Base-by-base conservation (phyloP, 495 filamentous ascomycete genomes). In the Delitschia confertaspora region DNA sequence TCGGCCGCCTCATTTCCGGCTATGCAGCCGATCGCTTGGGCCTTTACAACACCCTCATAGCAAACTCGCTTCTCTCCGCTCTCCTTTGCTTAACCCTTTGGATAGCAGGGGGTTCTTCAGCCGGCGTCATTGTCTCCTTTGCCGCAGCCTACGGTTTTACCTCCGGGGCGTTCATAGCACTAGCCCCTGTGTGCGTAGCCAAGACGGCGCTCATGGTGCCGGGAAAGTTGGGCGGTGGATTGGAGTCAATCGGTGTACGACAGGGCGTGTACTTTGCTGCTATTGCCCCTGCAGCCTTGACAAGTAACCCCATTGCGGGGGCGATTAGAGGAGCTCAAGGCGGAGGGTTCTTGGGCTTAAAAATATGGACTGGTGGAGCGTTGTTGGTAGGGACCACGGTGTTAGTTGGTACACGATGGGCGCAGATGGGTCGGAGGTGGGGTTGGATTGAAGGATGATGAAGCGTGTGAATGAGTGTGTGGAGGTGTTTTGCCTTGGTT, bases 131-230 rank as follows among this genome's bases (percentile, higher is more conserved):
- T 24, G 77, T 88, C 42, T 60, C 76, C 8, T 84, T 79, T 62
- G 69, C 72, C 3, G 70, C 71, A 1, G 51, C 84, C 1, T 87
- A 79, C 58, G 83, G 83, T 2, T 84, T 88, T 59, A 67, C 72
- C 16, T 82, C 79, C 1, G 83, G 83, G 3, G 77, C 79, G 3
- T 83, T 79, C 55, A 74, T 87, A 42, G 77, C 75, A 0, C 61
- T 86, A 2, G 64, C 69, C 0, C 74, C 78, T 0, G 72, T 75
- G 0, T 60, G 81, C 4, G 59, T 83, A 14, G 80, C 80, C 0
- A 80, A 86, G 58, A 80, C 86, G 50, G 79, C 75, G 10, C 78
- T 83, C 50, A 67, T 85, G 30, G n/a, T n/a, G n/a, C n/a, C n/a
- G n/a, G 54, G 71, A 75, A 19, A 65, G 60, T 17, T 61, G 85